Evolutionary conservation across 2,329 filamentous ascomycete genomes (phyloP), one percentile per base, ranked within the genome.

Genomic region (Clarireedia hainanense): DNA sequence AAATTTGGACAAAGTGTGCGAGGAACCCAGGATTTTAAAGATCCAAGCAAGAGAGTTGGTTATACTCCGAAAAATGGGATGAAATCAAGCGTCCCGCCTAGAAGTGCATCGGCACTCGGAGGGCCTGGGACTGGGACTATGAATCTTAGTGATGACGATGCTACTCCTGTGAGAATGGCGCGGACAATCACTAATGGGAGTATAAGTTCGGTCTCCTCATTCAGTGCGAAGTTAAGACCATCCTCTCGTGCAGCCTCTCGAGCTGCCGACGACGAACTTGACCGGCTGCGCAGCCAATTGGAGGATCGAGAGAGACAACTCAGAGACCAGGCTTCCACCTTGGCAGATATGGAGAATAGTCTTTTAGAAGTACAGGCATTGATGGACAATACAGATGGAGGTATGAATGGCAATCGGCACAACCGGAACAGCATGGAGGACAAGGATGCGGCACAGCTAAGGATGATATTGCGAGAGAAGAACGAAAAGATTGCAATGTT

Each of bases 401-500:
- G 17, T 17, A 24, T 23, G 9, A 59, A 75, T 78, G 73, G 57
- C 78, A 73, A 57, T 69, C 73, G 63, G 67, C 67, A 61, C 62
- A 72, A 65, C 70, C 75, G 64, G 72, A 75, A 59, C 61, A 79
- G 75, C 63, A 63, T 80, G 24, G 84, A 85, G 56, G 87, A 88
- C 56, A 85, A 85, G 62, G 91, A 96, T 68, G 79, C 84, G 2
- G 70, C 80, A 5, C 88, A 95, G 68, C 76, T 99, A 56, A 84
- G 91, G 53, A 81, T 86, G n/a, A 73, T 95, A 64, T 74, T 99
- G 53, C 81, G 89, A 24, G 94, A 99, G 73, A 96, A 95, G 79
- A 96, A 96, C 66, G 94, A 99, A 57, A 96, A 91, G 75, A 96
- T 99, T 62, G 85, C 87, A 26, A 85, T 92, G 77, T 80, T 99